Percentiles rank a stretch among this genome's conserved stretches.
Evolutionary conservation across 78 protist genomes (phyloP).

Genomic region (Speleostelium caveatum): DNA sequence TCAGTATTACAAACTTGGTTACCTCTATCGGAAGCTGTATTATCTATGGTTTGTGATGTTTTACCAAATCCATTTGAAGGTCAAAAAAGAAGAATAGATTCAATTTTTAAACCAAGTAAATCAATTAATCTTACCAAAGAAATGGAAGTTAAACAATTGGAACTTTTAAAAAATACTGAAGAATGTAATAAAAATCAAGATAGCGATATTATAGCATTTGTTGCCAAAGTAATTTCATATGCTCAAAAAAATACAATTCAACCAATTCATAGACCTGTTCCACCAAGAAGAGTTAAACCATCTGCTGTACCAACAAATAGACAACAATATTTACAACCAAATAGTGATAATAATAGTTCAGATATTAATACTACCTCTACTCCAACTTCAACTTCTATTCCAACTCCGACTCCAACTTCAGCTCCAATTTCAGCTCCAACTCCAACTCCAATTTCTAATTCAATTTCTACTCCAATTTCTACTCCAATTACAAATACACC

Average conservation of each 20-base stretch:
- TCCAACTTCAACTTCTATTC: neutral
- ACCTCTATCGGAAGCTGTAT: slow-evolving; percentile 88
- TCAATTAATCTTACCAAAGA: neutral
- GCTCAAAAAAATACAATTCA: slow-evolving; percentile 3
- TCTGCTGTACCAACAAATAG: slow-evolving; percentile 51
- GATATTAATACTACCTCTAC: neutral
- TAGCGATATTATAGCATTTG: slow-evolving; percentile 59
- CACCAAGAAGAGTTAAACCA: slow-evolving; percentile 79
- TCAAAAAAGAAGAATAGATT: slow-evolving; percentile 79
- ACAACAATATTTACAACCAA: too few species aligned
- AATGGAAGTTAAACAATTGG: slow-evolving; percentile 31
- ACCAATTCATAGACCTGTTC: slow-evolving; percentile 51
- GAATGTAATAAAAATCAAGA: slow-evolving; percentile 32
- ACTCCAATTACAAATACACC: neutral
- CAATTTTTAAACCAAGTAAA: slow-evolving; percentile 65
- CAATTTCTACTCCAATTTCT: neutral
- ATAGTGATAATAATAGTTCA: too few species aligned
- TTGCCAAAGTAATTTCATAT: slow-evolving; percentile 86
- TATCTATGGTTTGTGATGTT: slow-evolving; percentile 62
- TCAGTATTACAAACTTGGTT: slow-evolving; percentile 91
- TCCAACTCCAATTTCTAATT: neutral
- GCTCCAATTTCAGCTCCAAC: neutral
- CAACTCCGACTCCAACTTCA: neutral
- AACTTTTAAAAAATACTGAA: slow-evolving; percentile 15
- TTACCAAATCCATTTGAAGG: slow-evolving; percentile 91